phyloP scores from a whole-genome alignment of 805 yeast species.

The Candida tammaniensis region DNA sequence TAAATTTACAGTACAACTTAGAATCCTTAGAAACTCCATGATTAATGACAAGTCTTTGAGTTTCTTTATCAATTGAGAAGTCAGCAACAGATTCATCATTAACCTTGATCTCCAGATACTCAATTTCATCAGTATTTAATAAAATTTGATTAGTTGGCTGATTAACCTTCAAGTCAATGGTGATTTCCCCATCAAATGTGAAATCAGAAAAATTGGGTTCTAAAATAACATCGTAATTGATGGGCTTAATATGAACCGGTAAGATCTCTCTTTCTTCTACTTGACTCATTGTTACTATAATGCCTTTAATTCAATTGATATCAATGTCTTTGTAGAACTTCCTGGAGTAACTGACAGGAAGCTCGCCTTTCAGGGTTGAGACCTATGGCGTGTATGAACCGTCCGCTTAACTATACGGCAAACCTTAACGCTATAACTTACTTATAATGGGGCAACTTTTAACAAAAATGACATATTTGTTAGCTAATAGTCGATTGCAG shows the following conservation, averaged over 20 bases:
- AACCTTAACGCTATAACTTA: no score
- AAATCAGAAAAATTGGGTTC: constrained; percentile 51
- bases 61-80: constrained; percentile 13
- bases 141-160: constrained; percentile 46
- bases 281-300: not conserved
- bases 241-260: constrained; percentile 42
- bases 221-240: constrained; percentile 38
- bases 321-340: no score
- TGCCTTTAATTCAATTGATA: no score
- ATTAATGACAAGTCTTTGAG: constrained; percentile 25
- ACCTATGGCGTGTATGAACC: no score
- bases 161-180: constrained; percentile 52
- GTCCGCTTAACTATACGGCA: no score
- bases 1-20: constrained; percentile 48
- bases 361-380: no score
- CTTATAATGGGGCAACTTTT: no score
- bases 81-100: constrained; percentile 18
- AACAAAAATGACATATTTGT: no score
- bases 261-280: constrained; percentile 28
- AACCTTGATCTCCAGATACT: constrained; percentile 48
- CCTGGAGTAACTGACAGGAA: no score
- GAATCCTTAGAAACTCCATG: constrained; percentile 39
- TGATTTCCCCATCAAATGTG: constrained; percentile 55
- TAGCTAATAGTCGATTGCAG: no score
- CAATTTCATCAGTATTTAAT: constrained; percentile 66